phyloP scores from a whole-genome alignment of 2,329 filamentous ascomycete species.

The Fusarium kyushuense region DNA sequence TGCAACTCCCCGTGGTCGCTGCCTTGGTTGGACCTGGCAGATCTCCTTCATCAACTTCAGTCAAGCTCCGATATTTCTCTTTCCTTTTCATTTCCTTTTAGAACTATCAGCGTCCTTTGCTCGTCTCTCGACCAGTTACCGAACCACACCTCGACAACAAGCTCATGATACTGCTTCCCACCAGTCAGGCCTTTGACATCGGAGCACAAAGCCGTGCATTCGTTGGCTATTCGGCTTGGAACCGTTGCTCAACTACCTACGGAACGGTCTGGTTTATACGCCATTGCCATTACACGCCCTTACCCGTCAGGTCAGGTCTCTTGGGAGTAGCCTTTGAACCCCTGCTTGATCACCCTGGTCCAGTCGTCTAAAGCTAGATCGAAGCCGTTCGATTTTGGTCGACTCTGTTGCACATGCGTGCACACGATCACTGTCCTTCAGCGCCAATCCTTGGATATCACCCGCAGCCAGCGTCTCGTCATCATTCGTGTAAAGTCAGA shows the following conservation, averaged over 20 bases:
- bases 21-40: conserved; percentile 24
- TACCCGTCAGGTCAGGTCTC: background rate
- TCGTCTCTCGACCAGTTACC: background rate
- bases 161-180: background rate
- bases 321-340: conserved; percentile 28
- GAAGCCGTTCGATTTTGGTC: conserved; percentile 32
- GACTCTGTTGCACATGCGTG: conserved; percentile 32
- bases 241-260: conserved; percentile 13
- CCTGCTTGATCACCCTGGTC: conserved; percentile 32
- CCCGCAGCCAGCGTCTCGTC: conserved; percentile 26
- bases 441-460: conserved; percentile 27
- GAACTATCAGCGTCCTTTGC: conserved; percentile 2
- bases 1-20: conserved; percentile 19
- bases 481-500: conserved; percentile 30
- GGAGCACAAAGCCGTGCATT: conserved; percentile 22
- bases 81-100: conserved; percentile 3
- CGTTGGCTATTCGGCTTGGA: conserved; percentile 7
- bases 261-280: conserved; percentile 8
- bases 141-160: background rate
- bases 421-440: conserved; percentile 39
- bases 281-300: conserved; percentile 19
- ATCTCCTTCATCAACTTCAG: conserved; percentile 29
- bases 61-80: conserved; percentile 8
- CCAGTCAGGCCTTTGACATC: conserved; percentile 8
- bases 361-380: conserved; percentile 39